phyloP scores from a whole-genome alignment of 1,139 yeast genomes.

The Yamadazyma sp. region DNA sequence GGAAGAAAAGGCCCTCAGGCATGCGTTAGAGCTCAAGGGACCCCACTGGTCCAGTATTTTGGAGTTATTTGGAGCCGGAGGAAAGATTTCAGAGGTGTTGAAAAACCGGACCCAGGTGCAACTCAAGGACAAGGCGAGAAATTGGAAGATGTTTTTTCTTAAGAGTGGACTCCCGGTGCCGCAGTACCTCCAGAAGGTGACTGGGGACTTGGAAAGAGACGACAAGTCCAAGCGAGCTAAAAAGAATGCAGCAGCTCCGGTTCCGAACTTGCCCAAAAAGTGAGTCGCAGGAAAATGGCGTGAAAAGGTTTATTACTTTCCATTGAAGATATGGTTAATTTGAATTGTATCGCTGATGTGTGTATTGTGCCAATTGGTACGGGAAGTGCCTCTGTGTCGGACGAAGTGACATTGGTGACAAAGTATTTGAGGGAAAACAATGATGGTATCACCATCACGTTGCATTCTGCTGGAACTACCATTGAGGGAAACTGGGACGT shows the following conservation, averaged over 20 bases:
- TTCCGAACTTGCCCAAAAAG: constrained; percentile 18
- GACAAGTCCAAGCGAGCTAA: constrained; percentile 36
- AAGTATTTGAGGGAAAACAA: constrained; percentile 58
- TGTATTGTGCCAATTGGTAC: constrained; percentile 90
- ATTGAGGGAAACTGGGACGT: constrained; percentile 92
- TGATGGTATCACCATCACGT: constrained; percentile 51
- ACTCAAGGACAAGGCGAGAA: constrained; percentile 91
- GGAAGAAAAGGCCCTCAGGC: constrained; percentile 82
- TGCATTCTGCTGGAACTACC: constrained; percentile 91
- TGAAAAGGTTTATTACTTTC: constrained; percentile 1
- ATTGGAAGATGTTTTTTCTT: constrained; percentile 84
- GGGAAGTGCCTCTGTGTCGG: constrained; percentile 71
- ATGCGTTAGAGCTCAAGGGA: constrained; percentile 81
- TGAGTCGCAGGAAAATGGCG: neutral
- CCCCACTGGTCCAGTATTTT: constrained; percentile 92
- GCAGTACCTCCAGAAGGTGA: constrained; percentile 72
- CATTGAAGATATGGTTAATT: constrained; percentile 31
- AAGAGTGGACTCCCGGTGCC: constrained; percentile 76
- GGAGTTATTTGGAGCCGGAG: constrained; percentile 90
- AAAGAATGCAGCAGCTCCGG: constrained; percentile 47
- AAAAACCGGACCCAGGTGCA: constrained; percentile 89
- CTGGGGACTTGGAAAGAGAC: constrained; percentile 76
- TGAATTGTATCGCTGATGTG: constrained; percentile 77
- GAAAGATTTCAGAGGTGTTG: constrained; percentile 75
- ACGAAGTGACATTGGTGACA: constrained; percentile 72